Evolutionary conservation across 2,329 filamentous ascomycete genomes (phyloP), one percentile per base, ranked within the genome.

Genomic region (Ceratocystis harringtonii): DNA sequence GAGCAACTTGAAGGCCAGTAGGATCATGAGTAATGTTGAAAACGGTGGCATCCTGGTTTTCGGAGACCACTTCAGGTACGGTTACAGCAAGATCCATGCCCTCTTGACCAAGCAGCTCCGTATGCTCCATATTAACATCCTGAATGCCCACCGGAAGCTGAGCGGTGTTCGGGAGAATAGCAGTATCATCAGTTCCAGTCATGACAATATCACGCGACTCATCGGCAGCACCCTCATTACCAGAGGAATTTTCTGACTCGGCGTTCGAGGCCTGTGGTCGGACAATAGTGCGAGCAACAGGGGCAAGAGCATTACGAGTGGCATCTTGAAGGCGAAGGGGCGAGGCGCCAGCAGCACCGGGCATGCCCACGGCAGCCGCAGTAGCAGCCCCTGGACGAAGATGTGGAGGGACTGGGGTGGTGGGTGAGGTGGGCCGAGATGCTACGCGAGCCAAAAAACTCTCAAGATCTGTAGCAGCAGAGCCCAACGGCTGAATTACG

Each of bases 1-100:
- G 84, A 70, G 87, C 84, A 66, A 92, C 86, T 74, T 90, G 96
- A 62, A 90, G 90, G 72, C 96, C 91, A 44, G 87, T 84, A 61
- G 86, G 87, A 64, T 89, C 86, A 74, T 96, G 92, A 5, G 89
- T 91, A 71, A 96, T 95, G 76, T 96, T 95, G 76, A 97, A 96
- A 0, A 91, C 90, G 66, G 92, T 91, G 12, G 89, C 84, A 70
- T 95, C 90, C 70, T 91, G 88, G n/a, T 86, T 84, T 71, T 94
- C 90, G 0, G 91, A 92, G 2, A 88, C 88, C 43, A 88, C 88
- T 1, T 88, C 88, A 6, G 90, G 87, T 2, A 86, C 82, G 1
- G 88, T 84, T 64, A 85, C 86, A 48, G 90, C 86, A 44, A 96
- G 81, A 73, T 95, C 87, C 70, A 86, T 83, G 44, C 52, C 65